Evolutionary conservation across 441 rosid species (phyloP).

Genomic region (Theobroma grandiflorum): DNA sequence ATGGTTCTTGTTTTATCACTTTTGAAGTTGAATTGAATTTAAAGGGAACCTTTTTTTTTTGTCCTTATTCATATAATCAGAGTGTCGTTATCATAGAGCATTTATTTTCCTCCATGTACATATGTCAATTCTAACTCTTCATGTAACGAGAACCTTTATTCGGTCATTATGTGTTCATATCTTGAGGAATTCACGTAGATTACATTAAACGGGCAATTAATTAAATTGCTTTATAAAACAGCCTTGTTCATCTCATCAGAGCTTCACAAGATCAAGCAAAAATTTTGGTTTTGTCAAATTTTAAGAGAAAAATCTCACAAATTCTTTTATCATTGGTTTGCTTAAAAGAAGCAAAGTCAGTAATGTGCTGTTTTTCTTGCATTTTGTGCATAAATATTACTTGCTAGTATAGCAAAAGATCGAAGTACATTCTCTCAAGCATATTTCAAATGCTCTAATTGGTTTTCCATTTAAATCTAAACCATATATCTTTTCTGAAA

Average conservation of each 20-base stretch:
- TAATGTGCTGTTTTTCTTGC: slow-evolving; percentile 14
- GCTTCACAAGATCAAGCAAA: slow-evolving; percentile 3
- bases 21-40: slow-evolving; percentile 17
- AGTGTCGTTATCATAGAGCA: neutral
- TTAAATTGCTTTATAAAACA: slow-evolving; percentile 23
- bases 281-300: neutral
- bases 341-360: neutral
- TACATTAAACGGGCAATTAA: slow-evolving; percentile 29
- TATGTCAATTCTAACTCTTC: slow-evolving; percentile 26
- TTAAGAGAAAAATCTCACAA: neutral
- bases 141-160: slow-evolving; percentile 24
- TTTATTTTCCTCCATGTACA: slow-evolving; percentile 21
- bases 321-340: slow-evolving; percentile 6
- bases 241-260: slow-evolving; percentile 14
- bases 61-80: slow-evolving; percentile 21
- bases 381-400: neutral
- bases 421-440: neutral
- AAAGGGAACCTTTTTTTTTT: slow-evolving; percentile 2
- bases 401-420: neutral
- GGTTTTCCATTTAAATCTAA: slow-evolving; percentile 15
- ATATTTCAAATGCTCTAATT: slow-evolving; percentile 10
- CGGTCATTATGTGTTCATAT: slow-evolving; percentile 25
- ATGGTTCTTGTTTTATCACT: neutral
- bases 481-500: neutral
- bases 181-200: slow-evolving; percentile 27